Evolutionary conservation across 169 alveolate species (phyloP).

Genomic region (Miamiensis avidus): DNA sequence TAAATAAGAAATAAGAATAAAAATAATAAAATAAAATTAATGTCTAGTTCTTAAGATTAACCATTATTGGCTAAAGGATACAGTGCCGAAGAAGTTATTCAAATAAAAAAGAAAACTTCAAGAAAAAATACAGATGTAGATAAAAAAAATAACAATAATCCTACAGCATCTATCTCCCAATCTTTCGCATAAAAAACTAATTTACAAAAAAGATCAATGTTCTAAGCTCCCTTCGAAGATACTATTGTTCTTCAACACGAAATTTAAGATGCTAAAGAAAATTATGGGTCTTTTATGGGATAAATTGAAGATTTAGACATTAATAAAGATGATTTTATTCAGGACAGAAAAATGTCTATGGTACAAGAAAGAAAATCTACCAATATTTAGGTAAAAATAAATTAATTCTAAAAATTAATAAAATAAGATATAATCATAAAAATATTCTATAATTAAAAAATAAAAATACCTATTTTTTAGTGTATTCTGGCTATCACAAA

Average conservation of each 20-base stretch:
- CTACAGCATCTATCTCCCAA: not conserved
- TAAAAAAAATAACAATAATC: not conserved
- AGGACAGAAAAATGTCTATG: not conserved
- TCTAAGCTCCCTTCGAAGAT: not conserved
- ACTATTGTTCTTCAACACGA: not conserved
- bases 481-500: conserved; percentile 3
- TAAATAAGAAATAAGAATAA: too few species aligned
- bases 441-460: too few species aligned
- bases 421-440: too few species aligned
- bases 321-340: not conserved
- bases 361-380: not conserved
- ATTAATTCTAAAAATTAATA: too few species aligned
- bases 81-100: too few species aligned
- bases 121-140: too few species aligned
- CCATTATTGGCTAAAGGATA: too few species aligned
- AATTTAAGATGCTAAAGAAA: not conserved
- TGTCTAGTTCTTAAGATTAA: too few species aligned
- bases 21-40: too few species aligned
- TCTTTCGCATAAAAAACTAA: not conserved
- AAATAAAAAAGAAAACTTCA: not conserved
- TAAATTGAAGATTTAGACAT: not conserved
- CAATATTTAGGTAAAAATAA: not conserved
- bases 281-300: not conserved
- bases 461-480: not conserved
- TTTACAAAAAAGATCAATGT: not conserved